These are phyloP conservation scores for Paecilomyces dactylethromorphus DNA, from an alignment of 2,329 filamentous ascomycete species.

Conservation along the genomic window DNA sequence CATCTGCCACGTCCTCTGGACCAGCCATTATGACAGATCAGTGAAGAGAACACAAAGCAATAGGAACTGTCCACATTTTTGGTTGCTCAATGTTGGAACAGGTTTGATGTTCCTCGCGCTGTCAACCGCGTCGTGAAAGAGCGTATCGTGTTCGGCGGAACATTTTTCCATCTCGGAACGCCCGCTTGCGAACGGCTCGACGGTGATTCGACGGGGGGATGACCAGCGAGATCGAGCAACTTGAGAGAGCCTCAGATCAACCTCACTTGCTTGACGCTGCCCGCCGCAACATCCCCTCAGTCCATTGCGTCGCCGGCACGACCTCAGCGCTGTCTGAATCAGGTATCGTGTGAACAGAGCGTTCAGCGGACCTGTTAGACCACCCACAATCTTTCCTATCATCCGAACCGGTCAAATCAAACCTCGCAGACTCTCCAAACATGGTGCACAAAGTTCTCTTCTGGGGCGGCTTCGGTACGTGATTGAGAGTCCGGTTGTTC, in stretches of 20 bases:
- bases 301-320: conserved; percentile 16
- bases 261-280: conserved; percentile 17
- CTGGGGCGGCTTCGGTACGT: conserved; percentile 75
- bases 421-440: conserved; percentile 15
- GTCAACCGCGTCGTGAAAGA: background rate
- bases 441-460: conserved; percentile 49
- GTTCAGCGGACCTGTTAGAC: background rate
- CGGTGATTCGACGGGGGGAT: conserved; percentile 24
- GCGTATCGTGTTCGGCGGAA: conserved; percentile 4
- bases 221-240: background rate
- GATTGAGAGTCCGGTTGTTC: conserved; percentile 7
- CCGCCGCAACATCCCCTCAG: background rate
- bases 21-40: conserved; percentile 25
- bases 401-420: background rate
- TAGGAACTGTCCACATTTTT: background rate
- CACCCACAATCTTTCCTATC: background rate
- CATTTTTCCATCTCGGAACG: conserved; percentile 5
- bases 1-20: conserved; percentile 23
- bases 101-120: conserved; percentile 1
- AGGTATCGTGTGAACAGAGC: background rate
- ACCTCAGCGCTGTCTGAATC: background rate
- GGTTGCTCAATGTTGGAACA: background rate
- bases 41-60: conserved; percentile 2
- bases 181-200: conserved; percentile 24
- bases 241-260: conserved; percentile 13